Base-by-base conservation (phyloP, 2,329 filamentous ascomycete species). In the Colletotrichum zoysiae region DNA sequence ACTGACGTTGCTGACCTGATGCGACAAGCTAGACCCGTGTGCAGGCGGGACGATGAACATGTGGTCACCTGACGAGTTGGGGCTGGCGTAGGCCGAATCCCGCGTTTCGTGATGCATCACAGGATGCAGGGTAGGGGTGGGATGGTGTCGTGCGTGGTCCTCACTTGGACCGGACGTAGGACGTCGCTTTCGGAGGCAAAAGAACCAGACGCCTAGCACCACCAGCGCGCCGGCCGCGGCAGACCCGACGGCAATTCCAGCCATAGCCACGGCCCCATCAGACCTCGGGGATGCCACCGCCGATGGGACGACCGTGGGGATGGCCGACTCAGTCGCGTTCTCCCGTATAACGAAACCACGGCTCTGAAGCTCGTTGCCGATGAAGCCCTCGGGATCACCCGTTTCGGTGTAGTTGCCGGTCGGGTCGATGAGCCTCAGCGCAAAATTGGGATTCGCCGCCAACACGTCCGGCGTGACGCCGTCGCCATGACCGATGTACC, bases 341-440 rank as follows among this genome's bases (percentile, higher is more conserved):
- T 38, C 33, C 55, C 20, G 63, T 44, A 71, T 40, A 23, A 65
- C 46, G 48, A 71, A 71, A 3, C 69, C 51, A 18, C 58, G 50
- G 59, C 65, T 71, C 44, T 71, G 65, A 20, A 71, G 26, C 23
- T 42, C 65, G 42, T 51, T 70, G 30, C 30, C 59, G 59, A 73
- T 73, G 67, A 66, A 73, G 20, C 67, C 61, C 18, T 18, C 40
- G 11, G 55, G 67, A 2, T 51, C 40, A 23, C 62, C 61, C 14
- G 60, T 61, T 50, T 60, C 62, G 56, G 61, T 66, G 44, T 58
- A 58, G n/a, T 71, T 67, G 12, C 48, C 61, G 12, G 59, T 71
- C 23, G 59, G 69, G 16, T 71, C 69, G n/a, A 56, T 51, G 33
- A 71, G 42, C 20, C 40, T 59, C 2, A 60, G 60, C 9, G 59